A percentile compares a stretch with the other conserved stretches of the same genome.
phyloP scores from a whole-genome alignment of 352 stramenopile species.

The Pythium sp. region DNA sequence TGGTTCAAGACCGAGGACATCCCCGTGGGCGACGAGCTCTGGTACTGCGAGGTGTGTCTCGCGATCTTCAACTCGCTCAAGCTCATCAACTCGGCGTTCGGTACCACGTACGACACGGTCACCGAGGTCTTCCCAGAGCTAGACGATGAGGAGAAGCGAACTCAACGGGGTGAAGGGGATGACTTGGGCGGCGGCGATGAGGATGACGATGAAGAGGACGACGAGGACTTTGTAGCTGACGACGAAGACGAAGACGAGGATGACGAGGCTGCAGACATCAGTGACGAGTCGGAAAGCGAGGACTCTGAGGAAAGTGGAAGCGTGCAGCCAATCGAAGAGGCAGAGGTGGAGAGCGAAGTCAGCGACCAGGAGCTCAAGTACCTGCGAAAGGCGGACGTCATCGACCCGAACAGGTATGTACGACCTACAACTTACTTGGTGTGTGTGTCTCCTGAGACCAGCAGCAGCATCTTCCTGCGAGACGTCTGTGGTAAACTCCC shows the following conservation, averaged over 20 bases:
- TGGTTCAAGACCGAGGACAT: constrained; percentile 58
- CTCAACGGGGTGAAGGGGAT: constrained; percentile 12
- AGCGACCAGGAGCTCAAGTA: constrained; percentile 41
- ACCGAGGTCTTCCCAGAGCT: constrained; percentile 48
- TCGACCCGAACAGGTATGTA: constrained; percentile 41
- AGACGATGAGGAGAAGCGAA: constrained; percentile 23
- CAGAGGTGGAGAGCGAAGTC: constrained; percentile 24
- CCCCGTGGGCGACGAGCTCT: constrained; percentile 58
- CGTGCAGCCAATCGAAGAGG: constrained; percentile 10
- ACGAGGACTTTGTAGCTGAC: constrained; percentile 51
- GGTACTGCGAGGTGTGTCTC: constrained; percentile 81
- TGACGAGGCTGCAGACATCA: constrained; percentile 19
- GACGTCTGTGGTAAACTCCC: neutral
- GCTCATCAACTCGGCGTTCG: constrained; percentile 77
- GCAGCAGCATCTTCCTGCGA: too few species aligned
- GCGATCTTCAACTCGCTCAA: constrained; percentile 79
- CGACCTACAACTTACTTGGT: neutral
- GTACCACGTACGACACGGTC: constrained; percentile 60
- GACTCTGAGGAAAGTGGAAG: neutral
- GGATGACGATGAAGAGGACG: constrained; percentile 34
- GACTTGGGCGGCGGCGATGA: neutral
- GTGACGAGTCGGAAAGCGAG: constrained; percentile 16
- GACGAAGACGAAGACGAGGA: constrained; percentile 31
- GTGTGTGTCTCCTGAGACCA: too few species aligned
- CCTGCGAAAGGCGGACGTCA: constrained; percentile 49